These are phyloP conservation scores for Zygosaccharomyces pseudorouxii DNA, from an alignment of 805 yeast genomes.

Conservation along the genomic window DNA sequence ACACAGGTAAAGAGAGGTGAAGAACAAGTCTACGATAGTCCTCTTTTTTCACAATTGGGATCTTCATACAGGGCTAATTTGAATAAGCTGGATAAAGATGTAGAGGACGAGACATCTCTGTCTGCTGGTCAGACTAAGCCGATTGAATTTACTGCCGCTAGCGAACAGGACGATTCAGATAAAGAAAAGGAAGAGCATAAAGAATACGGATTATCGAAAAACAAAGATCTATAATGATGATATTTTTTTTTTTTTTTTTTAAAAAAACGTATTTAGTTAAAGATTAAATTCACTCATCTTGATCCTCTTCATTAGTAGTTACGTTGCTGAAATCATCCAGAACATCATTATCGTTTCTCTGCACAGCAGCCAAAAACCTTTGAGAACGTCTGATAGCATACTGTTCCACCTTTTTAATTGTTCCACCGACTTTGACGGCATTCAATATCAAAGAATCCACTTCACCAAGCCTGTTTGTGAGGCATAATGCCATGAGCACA, in stretches of 20 bases:
- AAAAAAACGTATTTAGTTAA: neutral
- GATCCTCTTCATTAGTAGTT: slow-evolving; percentile 17
- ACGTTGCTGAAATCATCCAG: slow-evolving; percentile 16
- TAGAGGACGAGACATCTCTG: slow-evolving; percentile 1
- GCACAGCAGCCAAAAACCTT: slow-evolving; percentile 18
- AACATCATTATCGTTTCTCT: slow-evolving; percentile 8
- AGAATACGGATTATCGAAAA: slow-evolving; percentile 20
- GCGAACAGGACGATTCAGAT: neutral
- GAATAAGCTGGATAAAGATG: slow-evolving; percentile 21
- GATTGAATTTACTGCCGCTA: slow-evolving; percentile 43
- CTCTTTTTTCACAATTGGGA: slow-evolving; percentile 54
- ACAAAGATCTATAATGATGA: neutral
- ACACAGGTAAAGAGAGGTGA: slow-evolving; percentile 32
- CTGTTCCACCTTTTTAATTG: slow-evolving; percentile 78
- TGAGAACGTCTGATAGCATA: slow-evolving; percentile 49
- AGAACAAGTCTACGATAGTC: slow-evolving; percentile 54
- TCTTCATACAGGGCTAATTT: slow-evolving; percentile 45
- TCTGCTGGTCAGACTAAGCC: slow-evolving; percentile 38
- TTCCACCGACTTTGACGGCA: slow-evolving; percentile 74
- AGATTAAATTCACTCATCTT: slow-evolving; percentile 5
- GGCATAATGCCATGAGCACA: slow-evolving; percentile 62
- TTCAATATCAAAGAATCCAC: slow-evolving; percentile 47
- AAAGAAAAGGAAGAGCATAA: slow-evolving; percentile 8
- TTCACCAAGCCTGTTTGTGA: slow-evolving; percentile 50
- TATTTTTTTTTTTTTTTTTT: neutral